Evolutionary conservation across 2,329 filamentous ascomycete species (phyloP), one percentile per base, ranked within the genome.

Genomic region (Sphaerulina vaccinii): DNA sequence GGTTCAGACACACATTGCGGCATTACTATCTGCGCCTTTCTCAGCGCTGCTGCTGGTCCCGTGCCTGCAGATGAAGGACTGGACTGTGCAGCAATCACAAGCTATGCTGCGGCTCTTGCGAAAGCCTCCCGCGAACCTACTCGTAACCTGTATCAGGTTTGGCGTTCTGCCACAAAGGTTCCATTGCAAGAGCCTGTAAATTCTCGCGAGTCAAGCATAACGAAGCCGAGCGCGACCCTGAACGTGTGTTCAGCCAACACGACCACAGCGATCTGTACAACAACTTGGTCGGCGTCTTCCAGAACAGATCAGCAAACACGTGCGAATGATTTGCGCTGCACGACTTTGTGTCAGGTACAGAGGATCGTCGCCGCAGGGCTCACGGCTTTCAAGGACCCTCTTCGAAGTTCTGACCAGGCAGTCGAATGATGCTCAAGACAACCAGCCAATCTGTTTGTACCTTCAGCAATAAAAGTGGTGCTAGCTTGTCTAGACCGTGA

Each of bases 241-340:
- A 43, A 37, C 18, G 45, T 37, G 13, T 23, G 5, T 29, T 21
- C 21, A 16, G 49, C 39, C 44, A 44, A 46, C 36, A 52, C 46
- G 49, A 23, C 33, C 22, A n/a, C 22, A 38, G 29, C 36, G 27
- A 37, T 51, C 45, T 38, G 48, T 19, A 42, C 44, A 37, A 24
- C 29, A 38, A 32, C 23, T 44, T 33, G n/a, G 22, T 27, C 16
- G 23, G 24, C 41, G 33, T 41, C 36, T 49, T 49, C 46, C 37
- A 37, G 47, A 49, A 49, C 47, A 21, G 19, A 41, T 27, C 27
- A 24, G 9, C 45, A 24, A n/a, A 56, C 56, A 56, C 56, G 56
- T 56, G 56, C 51, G 21, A 50, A 24, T 36, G 50, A 54, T 58
- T 27, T 42, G 23, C 47, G 29, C 47, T 49, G 47, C 47, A 49